phyloP scores from a whole-genome alignment of 164 flowering plant genomes.

The Echeveria elegans region DNA sequence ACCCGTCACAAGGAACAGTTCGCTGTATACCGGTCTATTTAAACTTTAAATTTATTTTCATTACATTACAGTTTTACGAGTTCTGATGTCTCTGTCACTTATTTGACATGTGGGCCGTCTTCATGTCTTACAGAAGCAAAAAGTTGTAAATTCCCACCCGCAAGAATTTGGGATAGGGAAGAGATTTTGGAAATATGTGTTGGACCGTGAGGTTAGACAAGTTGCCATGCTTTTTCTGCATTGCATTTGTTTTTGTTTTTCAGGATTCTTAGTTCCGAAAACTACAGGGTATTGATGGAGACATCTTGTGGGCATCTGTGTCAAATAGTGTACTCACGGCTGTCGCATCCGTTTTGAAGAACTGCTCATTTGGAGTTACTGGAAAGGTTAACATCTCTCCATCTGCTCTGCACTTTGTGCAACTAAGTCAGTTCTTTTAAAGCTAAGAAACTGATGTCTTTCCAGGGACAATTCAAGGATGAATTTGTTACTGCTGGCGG shows the following conservation, averaged over 20 bases:
- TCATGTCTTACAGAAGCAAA: constrained; percentile 60
- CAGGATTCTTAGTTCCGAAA: constrained; percentile 5
- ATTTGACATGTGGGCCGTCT: background rate
- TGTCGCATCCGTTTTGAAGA: constrained; percentile 49
- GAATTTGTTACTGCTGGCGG: constrained; percentile 99
- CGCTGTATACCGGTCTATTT: constrained; percentile 29
- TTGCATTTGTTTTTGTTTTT: background rate
- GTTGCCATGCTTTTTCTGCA: background rate
- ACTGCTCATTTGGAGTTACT: constrained; percentile 51
- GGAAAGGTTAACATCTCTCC: constrained; percentile 56
- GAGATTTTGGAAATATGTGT: constrained; percentile 85
- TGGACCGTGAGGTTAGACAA: constrained; percentile 59
- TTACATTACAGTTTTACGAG: background rate
- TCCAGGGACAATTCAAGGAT: constrained; percentile 88
- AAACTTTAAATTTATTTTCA: background rate
- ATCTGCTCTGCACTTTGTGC: background rate
- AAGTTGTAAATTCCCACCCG: constrained; percentile 63
- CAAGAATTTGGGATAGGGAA: constrained; percentile 60
- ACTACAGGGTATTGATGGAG: constrained; percentile 52
- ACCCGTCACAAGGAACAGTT: constrained; percentile 45
- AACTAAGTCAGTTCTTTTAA: background rate
- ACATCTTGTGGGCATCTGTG: constrained; percentile 67
- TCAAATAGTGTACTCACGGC: constrained; percentile 49
- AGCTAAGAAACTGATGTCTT: background rate
- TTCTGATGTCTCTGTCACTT: background rate